phyloP scores from a whole-genome alignment of 75 land plant species.

The Cunninghamia lanceolata region DNA sequence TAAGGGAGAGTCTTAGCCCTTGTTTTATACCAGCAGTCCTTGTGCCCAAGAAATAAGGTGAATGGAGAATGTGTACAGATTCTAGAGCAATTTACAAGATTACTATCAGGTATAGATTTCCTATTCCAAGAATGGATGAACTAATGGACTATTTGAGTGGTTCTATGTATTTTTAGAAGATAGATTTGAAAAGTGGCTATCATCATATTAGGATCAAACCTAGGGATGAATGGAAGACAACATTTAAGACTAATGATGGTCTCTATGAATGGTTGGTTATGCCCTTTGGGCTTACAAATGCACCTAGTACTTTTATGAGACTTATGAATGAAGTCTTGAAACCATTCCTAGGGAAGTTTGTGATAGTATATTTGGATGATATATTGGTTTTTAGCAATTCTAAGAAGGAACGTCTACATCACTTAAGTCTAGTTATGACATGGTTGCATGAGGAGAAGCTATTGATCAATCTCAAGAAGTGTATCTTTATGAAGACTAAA shows the following conservation, averaged over 20 bases:
- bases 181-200: constrained; percentile 13
- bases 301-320: constrained; percentile 14
- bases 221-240: constrained; percentile 16
- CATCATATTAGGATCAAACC: constrained; percentile 7
- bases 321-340: constrained; percentile 24
- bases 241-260: constrained; percentile 10
- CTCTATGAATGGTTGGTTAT: constrained; percentile 12
- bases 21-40: no score
- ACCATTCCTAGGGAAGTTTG: constrained; percentile 12
- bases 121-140: neutral
- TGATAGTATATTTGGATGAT: constrained; percentile 25
- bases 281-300: constrained; percentile 17
- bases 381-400: constrained; percentile 23
- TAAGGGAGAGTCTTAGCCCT: no score
- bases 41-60: no score
- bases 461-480: no score
- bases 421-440: no score
- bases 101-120: neutral
- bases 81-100: neutral
- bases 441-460: no score
- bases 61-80: neutral
- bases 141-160: neutral
- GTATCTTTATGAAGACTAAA: no score
- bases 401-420: constrained; percentile 17
- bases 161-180: constrained; percentile 12